phyloP scores from a whole-genome alignment of 495 filamentous ascomycete genomes.

The Chaetomium cochliodes region DNA sequence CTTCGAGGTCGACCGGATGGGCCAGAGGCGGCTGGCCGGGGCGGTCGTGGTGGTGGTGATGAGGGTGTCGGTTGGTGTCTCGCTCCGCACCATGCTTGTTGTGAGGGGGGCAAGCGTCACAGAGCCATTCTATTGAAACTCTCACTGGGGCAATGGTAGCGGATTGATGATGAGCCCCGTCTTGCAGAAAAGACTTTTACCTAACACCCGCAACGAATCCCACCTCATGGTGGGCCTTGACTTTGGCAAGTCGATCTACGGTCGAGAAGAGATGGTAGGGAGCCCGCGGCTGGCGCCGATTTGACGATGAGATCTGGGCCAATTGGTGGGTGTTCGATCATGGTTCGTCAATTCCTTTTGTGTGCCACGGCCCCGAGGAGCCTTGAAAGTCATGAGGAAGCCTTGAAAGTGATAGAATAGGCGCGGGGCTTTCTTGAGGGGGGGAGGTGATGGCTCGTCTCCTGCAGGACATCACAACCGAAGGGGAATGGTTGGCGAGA shows the following conservation, averaged over 20 bases:
- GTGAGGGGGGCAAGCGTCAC: background rate
- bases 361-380: constrained; percentile 7
- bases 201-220: constrained; percentile 6
- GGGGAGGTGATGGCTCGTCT: constrained; percentile 13
- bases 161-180: too few relatives aligned
- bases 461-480: constrained; percentile 31
- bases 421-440: constrained; percentile 1
- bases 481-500: constrained; percentile 27
- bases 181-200: background rate
- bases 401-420: constrained; percentile 10
- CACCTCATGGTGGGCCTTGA: constrained; percentile 9
- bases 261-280: background rate
- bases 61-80: background rate
- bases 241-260: background rate
- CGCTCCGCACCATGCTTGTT: background rate
- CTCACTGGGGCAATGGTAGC: background rate
- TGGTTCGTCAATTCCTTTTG: constrained; percentile 16
- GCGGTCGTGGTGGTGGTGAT: background rate
- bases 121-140: constrained; percentile 1
- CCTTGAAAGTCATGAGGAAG: constrained; percentile 6
- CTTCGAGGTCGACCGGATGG: constrained; percentile 17
- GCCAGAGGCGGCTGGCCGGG: constrained; percentile 10
- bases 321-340: constrained; percentile 12
- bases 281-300: constrained; percentile 19
- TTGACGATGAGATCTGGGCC: background rate